These are phyloP conservation scores for Backusella westeae DNA, from an alignment of 192 early-diverging fungal species.

Conservation along the genomic window DNA sequence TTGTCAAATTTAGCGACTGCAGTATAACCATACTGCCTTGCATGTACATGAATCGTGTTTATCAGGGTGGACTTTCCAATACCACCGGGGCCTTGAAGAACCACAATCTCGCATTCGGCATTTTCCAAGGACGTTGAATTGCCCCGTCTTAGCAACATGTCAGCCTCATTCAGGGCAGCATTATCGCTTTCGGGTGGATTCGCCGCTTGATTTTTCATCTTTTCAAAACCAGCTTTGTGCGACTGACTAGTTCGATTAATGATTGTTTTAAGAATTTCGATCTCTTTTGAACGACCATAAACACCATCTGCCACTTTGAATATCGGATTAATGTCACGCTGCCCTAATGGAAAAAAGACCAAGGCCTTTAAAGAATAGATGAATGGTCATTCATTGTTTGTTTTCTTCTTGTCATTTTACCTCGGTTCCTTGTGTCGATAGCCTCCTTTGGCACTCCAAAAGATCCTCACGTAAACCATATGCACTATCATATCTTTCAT, in stretches of 20 bases:
- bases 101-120: slow-evolving; percentile 10
- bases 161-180: slow-evolving; percentile 1
- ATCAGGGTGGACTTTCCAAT: slow-evolving; percentile 26
- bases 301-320: slow-evolving; percentile 15
- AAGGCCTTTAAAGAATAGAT: background rate
- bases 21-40: slow-evolving; percentile 22
- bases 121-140: background rate
- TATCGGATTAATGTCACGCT: slow-evolving; percentile 20
- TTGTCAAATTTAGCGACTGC: slow-evolving; percentile 27
- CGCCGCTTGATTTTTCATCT: background rate
- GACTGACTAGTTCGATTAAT: background rate
- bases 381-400: background rate
- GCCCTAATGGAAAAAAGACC: slow-evolving; percentile 20
- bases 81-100: slow-evolving; percentile 21
- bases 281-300: slow-evolving; percentile 19
- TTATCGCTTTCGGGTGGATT: background rate
- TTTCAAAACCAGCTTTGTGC: background rate
- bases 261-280: slow-evolving; percentile 5
- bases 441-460: slow-evolving; percentile 18
- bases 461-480: slow-evolving; percentile 24
- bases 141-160: background rate
- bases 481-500: slow-evolving; percentile 30
- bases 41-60: slow-evolving; percentile 13
- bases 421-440: background rate
- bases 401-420: background rate